Base-by-base conservation (phyloP, 108 stramenopile genomes). In the Cyclostephanos invisitatus region DNA sequence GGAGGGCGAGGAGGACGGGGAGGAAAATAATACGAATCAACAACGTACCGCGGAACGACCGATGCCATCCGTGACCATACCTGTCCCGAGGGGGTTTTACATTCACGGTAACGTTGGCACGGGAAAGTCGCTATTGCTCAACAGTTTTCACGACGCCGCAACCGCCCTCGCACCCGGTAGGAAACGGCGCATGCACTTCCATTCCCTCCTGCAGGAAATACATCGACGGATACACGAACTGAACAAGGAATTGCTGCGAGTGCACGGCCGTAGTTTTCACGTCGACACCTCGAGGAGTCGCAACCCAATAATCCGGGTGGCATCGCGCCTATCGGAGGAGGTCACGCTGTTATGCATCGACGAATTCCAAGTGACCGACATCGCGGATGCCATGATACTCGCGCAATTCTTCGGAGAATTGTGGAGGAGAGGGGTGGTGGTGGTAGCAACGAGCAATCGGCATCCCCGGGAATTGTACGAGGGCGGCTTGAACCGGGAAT, bases 301-400 rank as follows among this genome's bases (percentile, higher is more conserved):
- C 63, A 92, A 93, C 82, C 91, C 91, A 10, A 89, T 92, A 7
- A 57, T 77, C 32, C 82, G 73, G 15, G 87, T 95, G 11, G 96
- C 87, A 7, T 14, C 74, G 25, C 68, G 86, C 64, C 29, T 93
- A 36, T 68, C 88, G 15, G 29, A 65, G 25, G 86, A 92, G 68
- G 70, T 88, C 29, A 77, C 86, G 1, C 50, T 99, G 60, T 72
- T 99, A 7, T 99, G 98, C 83, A 95, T 99, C 73, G 99, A 99
- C 84, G 99, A 99, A 82, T 98, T 99, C 67, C 96, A 98, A 87
- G 98, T 99, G 22, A 98, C 97, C 4, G 99, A 99, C 73, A 84
- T 98, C 57, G 97, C 95, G n/a, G 96, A 98, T 84, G 97, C 97
- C 32, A 72, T 97, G 69, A 91, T 98, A 61, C 69, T 98, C 46